These are phyloP conservation scores for Ramichloridium luteum DNA, from an alignment of 2,329 filamentous ascomycete genomes.

Conservation along the genomic window DNA sequence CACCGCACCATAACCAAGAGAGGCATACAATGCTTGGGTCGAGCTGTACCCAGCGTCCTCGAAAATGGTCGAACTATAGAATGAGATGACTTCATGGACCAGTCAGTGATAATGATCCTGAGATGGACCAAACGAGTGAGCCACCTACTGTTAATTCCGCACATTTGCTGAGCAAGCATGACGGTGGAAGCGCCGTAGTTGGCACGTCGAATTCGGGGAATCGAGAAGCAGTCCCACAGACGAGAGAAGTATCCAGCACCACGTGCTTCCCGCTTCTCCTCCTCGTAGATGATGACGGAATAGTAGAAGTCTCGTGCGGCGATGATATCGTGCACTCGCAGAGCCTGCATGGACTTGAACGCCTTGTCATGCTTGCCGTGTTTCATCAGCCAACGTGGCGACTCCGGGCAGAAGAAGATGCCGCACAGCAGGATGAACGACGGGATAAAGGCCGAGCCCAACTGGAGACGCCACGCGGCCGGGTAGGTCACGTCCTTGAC, in stretches of 20 bases:
- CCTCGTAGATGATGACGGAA: constrained; percentile 25
- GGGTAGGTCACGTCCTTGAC: constrained; percentile 47
- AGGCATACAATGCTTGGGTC: constrained; percentile 28
- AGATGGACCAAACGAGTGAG: too few species aligned
- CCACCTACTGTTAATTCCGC: constrained; percentile 23
- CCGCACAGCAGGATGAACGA: constrained; percentile 23
- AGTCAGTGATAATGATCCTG: constrained; percentile 2
- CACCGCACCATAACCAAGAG: constrained; percentile 34
- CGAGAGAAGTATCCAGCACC: constrained; percentile 32
- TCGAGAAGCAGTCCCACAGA: constrained; percentile 37
- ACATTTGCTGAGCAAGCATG: constrained; percentile 28
- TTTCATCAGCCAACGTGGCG: constrained; percentile 40
- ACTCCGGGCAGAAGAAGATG: constrained; percentile 31
- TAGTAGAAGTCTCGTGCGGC: constrained; percentile 47
- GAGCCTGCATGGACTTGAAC: constrained; percentile 35
- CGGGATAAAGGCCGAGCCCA: constrained; percentile 49
- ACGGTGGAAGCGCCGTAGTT: constrained; percentile 23
- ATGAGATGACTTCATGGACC: constrained; percentile 22
- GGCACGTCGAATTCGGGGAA: constrained; percentile 36
- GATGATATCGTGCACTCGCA: constrained; percentile 41
- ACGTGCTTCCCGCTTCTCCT: constrained; percentile 24
- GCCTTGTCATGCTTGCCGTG: constrained; percentile 34
- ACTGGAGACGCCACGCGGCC: constrained; percentile 55
- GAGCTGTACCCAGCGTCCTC: constrained; percentile 25
- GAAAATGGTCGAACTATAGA: constrained; percentile 28